Evolutionary conservation across 139 green algal species (phyloP).

Genomic region (Chlorella sp.): DNA sequence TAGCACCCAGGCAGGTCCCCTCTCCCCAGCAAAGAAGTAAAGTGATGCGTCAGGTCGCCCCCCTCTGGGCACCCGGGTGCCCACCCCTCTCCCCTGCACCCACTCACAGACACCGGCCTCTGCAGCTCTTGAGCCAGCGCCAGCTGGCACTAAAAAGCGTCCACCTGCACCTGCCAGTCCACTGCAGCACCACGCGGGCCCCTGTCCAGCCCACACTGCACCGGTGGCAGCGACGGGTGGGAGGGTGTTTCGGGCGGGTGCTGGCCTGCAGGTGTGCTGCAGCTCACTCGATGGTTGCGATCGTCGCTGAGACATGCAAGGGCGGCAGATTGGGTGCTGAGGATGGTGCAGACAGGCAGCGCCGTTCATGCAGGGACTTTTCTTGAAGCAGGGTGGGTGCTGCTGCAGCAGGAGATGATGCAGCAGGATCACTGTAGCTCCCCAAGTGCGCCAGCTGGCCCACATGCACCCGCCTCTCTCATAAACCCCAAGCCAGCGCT

Average conservation of each 20-base stretch:
- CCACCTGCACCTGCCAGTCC: constrained; percentile 40
- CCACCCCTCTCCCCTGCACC: too few relatives aligned
- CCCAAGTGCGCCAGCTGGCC: background rate
- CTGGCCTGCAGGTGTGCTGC: background rate
- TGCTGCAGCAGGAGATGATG: background rate
- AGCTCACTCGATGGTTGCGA: too few relatives aligned
- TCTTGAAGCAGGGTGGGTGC: too few relatives aligned
- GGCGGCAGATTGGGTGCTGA: background rate
- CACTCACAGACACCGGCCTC: constrained; percentile 49
- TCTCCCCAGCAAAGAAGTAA: too few relatives aligned
- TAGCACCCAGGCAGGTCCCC: too few relatives aligned
- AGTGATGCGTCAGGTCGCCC: too few relatives aligned
- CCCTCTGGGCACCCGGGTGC: too few relatives aligned
- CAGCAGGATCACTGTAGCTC: background rate
- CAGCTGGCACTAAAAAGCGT: constrained; percentile 56
- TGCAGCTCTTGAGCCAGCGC: constrained; percentile 52
- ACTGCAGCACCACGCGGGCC: background rate
- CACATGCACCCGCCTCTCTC: background rate
- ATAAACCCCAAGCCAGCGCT: background rate
- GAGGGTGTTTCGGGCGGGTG: background rate
- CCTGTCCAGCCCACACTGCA: constrained; percentile 50
- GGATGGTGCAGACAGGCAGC: background rate
- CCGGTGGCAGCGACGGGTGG: background rate
- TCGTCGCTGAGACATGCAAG: too few relatives aligned
- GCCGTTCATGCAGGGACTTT: background rate